Base-by-base conservation (phyloP, 768 basidiomycete genomes). In the Sporobolomyces pararoseus region DNA sequence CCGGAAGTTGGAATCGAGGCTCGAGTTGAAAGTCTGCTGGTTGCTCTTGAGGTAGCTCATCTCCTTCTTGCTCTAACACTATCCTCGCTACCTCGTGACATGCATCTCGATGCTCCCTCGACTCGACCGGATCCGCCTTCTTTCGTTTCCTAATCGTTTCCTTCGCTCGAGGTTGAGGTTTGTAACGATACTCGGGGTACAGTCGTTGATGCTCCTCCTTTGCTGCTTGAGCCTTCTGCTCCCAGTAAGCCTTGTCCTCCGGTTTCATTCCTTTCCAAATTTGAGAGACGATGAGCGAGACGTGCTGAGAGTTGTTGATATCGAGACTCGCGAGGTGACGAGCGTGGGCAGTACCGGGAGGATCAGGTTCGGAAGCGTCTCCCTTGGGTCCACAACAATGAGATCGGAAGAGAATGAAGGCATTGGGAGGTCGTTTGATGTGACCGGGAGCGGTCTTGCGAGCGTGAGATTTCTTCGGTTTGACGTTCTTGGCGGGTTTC, bases 351-450 rank as follows among this genome's bases (percentile, higher is more conserved):
- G 65, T 68, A 0, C 67, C 70, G 6, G 73, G 73, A 23, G 68
- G 62, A 23, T 70, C 63, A 25, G 47, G 58, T 13, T 21, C 32
- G 16, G 69, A 39, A 19, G 12, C 23, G 19, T 54, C 25, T 16
- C 23, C 35, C 23, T 23, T n/a, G 1, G 63, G 52, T 16, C 39
- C n/a, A 60, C 65, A 73, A 63, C 65, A 70, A 59, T 71, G 71
- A 27, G 70, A 75, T 39, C 76, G 73, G 54, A 73, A 78, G 58
- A 78, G 68, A 57, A 78, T 75, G 70, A 78, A 78, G 49, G 77
- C 76, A 68, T 78, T 78, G 17, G 74, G 75, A 19, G 77, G 77
- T 0, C 77, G 75, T 52, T 76, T 76, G 71, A 78, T 75, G 67
- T 77, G 76, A 5, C 73, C 75, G 7, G 73, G 75, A 2, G 75